Percentiles rank a stretch among this genome's conserved stretches.
These are phyloP conservation scores for Calocybe indica DNA, from an alignment of 768 basidiomycete species.

Conservation along the genomic window DNA sequence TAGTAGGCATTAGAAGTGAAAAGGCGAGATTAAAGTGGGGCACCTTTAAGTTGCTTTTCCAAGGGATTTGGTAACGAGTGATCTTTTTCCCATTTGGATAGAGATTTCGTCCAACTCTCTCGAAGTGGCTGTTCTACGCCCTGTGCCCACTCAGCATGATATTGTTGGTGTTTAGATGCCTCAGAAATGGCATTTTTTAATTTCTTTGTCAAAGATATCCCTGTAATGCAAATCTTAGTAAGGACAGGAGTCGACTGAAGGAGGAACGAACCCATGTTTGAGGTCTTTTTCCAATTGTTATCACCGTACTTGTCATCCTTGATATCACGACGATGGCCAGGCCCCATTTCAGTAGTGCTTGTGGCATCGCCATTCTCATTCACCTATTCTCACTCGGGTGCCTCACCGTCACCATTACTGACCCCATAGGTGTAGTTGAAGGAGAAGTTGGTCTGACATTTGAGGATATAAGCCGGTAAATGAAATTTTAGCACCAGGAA, in stretches of 20 bases:
- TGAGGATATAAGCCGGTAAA: conserved; percentile 10
- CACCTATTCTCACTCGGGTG: conserved; percentile 25
- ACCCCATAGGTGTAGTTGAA: conserved; percentile 16
- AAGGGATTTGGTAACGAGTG: background rate
- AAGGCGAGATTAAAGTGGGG: background rate
- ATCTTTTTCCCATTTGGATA: conserved; percentile 5
- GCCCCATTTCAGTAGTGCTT: conserved; percentile 28
- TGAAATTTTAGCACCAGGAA: conserved; percentile 22
- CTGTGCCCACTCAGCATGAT: background rate
- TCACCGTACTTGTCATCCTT: conserved; percentile 21
- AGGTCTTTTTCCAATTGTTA: conserved; percentile 21
- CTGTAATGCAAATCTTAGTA: background rate
- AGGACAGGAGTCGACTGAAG: background rate
- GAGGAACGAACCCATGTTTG: conserved; percentile 10
- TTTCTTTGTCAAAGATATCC: background rate
- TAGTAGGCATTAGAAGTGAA: background rate
- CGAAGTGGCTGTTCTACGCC: background rate
- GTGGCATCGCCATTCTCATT: conserved; percentile 17
- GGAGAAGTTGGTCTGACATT: conserved; percentile 13
- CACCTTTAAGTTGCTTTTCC: conserved; percentile 1
- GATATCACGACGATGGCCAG: conserved; percentile 18
- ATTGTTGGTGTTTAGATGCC: background rate
- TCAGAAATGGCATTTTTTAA: conserved; percentile 3
- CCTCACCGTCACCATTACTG: conserved; percentile 27
- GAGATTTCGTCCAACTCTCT: background rate